Evolutionary conservation across 306 rosid species (phyloP).

Genomic region (Fragaria ananassa): DNA sequence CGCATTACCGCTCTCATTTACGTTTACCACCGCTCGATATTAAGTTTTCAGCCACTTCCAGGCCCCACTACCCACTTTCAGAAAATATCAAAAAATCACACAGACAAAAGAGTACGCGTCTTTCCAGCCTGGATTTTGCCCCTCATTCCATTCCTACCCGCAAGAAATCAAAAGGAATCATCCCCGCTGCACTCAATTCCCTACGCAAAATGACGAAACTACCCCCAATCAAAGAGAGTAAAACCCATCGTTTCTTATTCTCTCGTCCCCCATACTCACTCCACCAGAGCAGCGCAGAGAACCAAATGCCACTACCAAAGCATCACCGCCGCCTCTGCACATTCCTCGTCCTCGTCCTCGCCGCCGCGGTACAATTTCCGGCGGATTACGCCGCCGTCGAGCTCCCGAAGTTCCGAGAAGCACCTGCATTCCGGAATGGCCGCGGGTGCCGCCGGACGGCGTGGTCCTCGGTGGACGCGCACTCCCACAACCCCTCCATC

Average conservation of each 20-base stretch:
- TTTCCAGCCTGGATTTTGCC: conserved; percentile 55
- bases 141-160: background rate
- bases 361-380: conserved; percentile 9
- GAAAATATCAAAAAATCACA: background rate
- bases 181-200: background rate
- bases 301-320: conserved; percentile 39
- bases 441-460: conserved; percentile 43
- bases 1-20: background rate
- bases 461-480: conserved; percentile 23
- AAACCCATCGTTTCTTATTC: background rate
- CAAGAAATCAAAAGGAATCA: background rate
- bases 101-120: conserved; percentile 22
- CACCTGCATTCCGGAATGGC: conserved; percentile 87
- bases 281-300: background rate
- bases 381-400: conserved; percentile 7
- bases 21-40: background rate
- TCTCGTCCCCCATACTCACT: background rate
- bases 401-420: conserved; percentile 61
- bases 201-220: background rate
- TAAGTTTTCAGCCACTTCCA: background rate
- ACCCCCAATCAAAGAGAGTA: background rate
- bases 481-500: conserved; percentile 37
- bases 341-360: conserved; percentile 1
- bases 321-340: background rate
- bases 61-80: background rate